phyloP scores from a whole-genome alignment of 2,329 filamentous ascomycete genomes.

The Didymella lethalis region DNA sequence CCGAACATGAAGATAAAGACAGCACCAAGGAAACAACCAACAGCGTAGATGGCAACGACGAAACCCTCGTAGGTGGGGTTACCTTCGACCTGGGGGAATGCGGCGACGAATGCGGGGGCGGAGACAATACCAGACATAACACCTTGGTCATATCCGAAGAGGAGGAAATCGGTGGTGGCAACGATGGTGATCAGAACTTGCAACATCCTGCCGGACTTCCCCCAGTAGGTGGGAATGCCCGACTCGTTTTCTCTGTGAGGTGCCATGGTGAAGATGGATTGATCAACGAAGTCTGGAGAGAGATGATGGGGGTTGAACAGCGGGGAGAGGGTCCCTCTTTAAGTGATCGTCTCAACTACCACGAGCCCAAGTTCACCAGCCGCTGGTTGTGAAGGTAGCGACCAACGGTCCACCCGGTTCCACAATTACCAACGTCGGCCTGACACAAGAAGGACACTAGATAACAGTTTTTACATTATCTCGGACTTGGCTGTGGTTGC shows the following conservation, averaged over 20 bases:
- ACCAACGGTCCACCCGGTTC: constrained; percentile 32
- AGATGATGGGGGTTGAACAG: constrained; percentile 31
- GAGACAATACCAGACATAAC: constrained; percentile 55
- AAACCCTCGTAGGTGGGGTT: constrained; percentile 54
- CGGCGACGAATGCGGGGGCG: constrained; percentile 43
- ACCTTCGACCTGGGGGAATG: constrained; percentile 49
- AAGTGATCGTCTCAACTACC: constrained; percentile 32
- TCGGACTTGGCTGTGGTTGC: constrained; percentile 43
- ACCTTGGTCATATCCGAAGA: constrained; percentile 59
- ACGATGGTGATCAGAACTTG: constrained; percentile 52
- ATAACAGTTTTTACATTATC: constrained; percentile 40
- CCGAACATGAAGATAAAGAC: constrained; percentile 50
- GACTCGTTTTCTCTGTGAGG: constrained; percentile 35
- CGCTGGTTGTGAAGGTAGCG: constrained; percentile 22
- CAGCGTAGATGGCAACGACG: constrained; percentile 61
- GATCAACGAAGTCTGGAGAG: constrained; percentile 31
- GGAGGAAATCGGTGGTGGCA: constrained; percentile 57
- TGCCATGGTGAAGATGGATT: constrained; percentile 31
- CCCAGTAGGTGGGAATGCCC: constrained; percentile 43
- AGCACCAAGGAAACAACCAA: constrained; percentile 56
- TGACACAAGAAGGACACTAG: constrained; percentile 41
- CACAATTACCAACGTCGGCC: constrained; percentile 30
- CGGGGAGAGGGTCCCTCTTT: constrained; percentile 36
- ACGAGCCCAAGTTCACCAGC: constrained; percentile 28
- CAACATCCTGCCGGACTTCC: constrained; percentile 40